Evolutionary conservation across 305 asterid species (phyloP).

Genomic region (Fraxinus sp.): DNA sequence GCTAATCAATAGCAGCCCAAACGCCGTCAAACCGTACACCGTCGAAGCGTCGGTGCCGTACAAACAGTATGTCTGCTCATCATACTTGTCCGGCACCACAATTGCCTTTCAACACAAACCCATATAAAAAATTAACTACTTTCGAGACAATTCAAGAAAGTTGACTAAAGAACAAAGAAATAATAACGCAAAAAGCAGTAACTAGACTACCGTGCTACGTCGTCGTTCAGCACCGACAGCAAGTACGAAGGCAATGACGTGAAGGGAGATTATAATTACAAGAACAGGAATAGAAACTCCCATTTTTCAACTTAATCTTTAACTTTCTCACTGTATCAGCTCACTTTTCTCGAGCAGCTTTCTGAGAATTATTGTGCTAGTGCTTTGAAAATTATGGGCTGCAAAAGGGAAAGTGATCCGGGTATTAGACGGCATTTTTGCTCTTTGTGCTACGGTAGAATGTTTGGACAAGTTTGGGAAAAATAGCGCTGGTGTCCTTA

Average conservation of each 20-base stretch:
- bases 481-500: background rate
- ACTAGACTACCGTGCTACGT: conserved; percentile 74
- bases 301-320: conserved; percentile 38
- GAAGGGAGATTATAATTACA: conserved; percentile 56
- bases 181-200: background rate
- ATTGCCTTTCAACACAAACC: conserved; percentile 47
- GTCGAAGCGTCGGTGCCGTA: conserved; percentile 88
- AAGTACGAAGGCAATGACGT: conserved; percentile 84
- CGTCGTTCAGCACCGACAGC: conserved; percentile 98
- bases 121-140: background rate
- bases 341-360: background rate
- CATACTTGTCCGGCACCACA: conserved; percentile 82
- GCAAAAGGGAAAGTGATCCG: conserved; percentile 20
- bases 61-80: conserved; percentile 69
- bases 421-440: conserved; percentile 4
- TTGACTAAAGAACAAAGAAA: background rate
- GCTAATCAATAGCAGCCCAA: conserved; percentile 76
- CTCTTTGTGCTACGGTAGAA: background rate
- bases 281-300: conserved; percentile 68
- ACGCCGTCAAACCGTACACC: conserved; percentile 85
- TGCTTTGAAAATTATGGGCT: background rate
- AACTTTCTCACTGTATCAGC: background rate
- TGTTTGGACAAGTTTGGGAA: background rate
- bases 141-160: background rate
- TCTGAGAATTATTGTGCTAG: conserved; percentile 18